phyloP scores from a whole-genome alignment of 257 asterid species.

The Solanum sitiens region DNA sequence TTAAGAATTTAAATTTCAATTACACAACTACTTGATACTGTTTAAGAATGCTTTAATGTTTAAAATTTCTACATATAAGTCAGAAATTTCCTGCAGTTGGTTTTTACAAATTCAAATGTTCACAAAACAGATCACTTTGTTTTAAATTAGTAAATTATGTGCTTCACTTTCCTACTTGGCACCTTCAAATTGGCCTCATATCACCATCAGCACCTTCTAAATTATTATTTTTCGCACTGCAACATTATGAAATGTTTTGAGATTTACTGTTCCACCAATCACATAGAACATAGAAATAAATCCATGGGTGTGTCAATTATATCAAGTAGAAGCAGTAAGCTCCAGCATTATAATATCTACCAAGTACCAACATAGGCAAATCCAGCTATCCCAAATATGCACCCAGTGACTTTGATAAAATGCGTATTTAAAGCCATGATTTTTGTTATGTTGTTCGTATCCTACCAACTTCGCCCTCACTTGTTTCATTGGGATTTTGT shows the following conservation, averaged over 20 bases:
- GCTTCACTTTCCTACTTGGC: not conserved
- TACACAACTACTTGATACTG: not conserved
- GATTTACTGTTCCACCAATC: not conserved
- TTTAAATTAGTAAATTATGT: not conserved
- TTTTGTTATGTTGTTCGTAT: not conserved
- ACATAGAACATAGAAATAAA: not conserved
- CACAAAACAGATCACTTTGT: not conserved
- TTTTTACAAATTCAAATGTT: not conserved
- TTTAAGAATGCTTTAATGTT: not conserved
- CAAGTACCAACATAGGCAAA: not conserved
- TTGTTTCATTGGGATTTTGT: not conserved
- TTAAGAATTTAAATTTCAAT: not conserved
- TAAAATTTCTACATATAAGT: not conserved
- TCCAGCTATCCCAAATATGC: not conserved
- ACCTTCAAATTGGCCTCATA: not conserved
- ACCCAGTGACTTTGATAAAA: not conserved
- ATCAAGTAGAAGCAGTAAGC: not conserved
- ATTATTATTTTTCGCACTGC: not conserved
- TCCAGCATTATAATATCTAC: not conserved
- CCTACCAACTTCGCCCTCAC: not conserved
- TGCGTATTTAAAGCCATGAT: not conserved
- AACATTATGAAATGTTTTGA: not conserved
- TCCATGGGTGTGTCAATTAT: not conserved
- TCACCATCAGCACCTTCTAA: not conserved
- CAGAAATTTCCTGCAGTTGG: not conserved